These are phyloP conservation scores for Cryptomeria japonica DNA, from an alignment of 75 land plant species.

Conservation along the genomic window DNA sequence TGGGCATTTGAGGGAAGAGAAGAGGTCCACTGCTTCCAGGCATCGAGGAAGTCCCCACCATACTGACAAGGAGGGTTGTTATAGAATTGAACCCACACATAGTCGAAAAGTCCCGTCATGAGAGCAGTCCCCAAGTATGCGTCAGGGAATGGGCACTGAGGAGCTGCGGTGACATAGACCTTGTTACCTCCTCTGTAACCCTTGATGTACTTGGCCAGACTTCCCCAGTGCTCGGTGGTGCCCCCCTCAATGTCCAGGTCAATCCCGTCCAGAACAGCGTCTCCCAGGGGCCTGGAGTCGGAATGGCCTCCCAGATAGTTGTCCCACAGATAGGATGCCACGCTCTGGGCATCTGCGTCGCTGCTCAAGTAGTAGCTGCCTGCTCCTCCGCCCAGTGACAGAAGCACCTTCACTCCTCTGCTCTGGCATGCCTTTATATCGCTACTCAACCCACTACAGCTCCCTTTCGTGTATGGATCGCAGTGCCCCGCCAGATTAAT, in stretches of 20 bases:
- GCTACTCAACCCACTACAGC: too few relatives aligned
- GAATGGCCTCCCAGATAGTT: conserved; percentile 43
- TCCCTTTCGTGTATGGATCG: too few relatives aligned
- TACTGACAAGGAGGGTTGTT: conserved; percentile 21
- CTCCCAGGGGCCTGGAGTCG: conserved; percentile 39
- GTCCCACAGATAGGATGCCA: not conserved
- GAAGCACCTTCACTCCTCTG: too few relatives aligned
- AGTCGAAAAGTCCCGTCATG: conserved; percentile 39
- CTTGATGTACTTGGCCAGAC: conserved; percentile 21
- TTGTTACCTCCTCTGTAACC: not conserved
- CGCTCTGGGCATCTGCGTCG: too few relatives aligned
- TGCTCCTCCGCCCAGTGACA: too few relatives aligned
- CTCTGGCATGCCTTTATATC: too few relatives aligned
- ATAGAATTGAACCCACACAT: conserved; percentile 52
- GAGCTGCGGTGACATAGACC: conserved; percentile 36
- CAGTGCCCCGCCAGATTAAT: too few relatives aligned
- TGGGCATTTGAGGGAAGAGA: too few relatives aligned
- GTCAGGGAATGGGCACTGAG: conserved; percentile 51
- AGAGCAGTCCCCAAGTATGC: conserved; percentile 20
- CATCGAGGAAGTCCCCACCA: too few relatives aligned
- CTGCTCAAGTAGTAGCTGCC: too few relatives aligned
- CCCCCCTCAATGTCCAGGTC: conserved; percentile 54
- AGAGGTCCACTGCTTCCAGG: too few relatives aligned
- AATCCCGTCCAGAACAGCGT: conserved; percentile 44
- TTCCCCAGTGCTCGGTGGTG: conserved; percentile 13